Base-by-base conservation (phyloP, 2,329 filamentous ascomycete species). In the Pseudocercospora fijiensis region DNA sequence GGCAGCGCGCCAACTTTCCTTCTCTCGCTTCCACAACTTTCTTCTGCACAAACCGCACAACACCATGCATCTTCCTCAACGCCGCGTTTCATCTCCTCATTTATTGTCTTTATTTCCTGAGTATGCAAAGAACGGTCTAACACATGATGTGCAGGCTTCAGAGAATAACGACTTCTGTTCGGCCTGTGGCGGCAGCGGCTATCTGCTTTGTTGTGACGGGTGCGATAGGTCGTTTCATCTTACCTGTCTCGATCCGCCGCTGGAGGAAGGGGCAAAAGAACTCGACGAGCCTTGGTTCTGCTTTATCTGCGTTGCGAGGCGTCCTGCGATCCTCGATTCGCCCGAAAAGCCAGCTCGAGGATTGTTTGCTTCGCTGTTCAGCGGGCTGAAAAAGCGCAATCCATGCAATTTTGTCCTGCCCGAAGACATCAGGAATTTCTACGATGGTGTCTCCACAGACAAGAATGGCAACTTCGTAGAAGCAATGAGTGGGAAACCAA, bases 221-320 rank as follows among this genome's bases (percentile, higher is more conserved):
- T 99, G 95, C 79, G 86, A 89, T 65, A 87, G 91, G 69, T 91
- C 93, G 5, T 97, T 96, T 78, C 95, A 98, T 78, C 92, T 95
- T 75, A 84, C 86, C 64, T 98, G 95, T 76, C 86, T 95, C 69
- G 90, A 96, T 76, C 92, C 94, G 66, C 89, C 91, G 43, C 81
- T 92, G 69, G 71, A 69, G 53, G 71, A 75, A 27, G 83, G 87
- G 61, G 84, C 75, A 22, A 74, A 74, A 61, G 74, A 76, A 66
- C 68, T 78, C 10, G 87, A 90, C 63, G 89, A 92, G 71, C 78
- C 83, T 64, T 98, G 92, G 91, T 95, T 85, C 76, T 98, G 94
- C 79, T 89, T 90, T 71, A 84, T 86, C 68, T 93, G 90, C 76
- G 78, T 84, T 60, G 81, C 83, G 64, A 76, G 73, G 58, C 71